A percentile compares a stretch with the other conserved stretches of the same genome.
These are phyloP conservation scores for Diatrype stigma DNA, from an alignment of 2,329 filamentous ascomycete species.

Conservation along the genomic window DNA sequence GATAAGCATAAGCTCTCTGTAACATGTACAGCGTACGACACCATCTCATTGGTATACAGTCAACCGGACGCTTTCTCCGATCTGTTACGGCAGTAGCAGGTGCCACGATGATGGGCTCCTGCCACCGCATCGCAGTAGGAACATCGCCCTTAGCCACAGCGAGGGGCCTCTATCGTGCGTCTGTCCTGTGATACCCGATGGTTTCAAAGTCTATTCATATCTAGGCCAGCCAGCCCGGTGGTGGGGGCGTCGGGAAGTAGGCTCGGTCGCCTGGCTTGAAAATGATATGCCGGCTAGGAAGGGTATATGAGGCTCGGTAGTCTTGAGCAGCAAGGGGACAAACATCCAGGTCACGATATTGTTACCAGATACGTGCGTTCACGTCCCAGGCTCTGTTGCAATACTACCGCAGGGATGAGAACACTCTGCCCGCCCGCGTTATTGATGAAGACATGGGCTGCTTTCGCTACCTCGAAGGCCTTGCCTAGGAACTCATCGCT, in stretches of 20 bases:
- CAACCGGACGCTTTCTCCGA: too few relatives aligned
- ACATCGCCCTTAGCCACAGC: too few relatives aligned
- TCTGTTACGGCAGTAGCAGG: too few relatives aligned
- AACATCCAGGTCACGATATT: constrained; percentile 36
- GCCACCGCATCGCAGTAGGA: too few relatives aligned
- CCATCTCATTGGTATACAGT: too few relatives aligned
- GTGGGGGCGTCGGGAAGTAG: constrained; percentile 19
- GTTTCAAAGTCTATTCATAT: constrained; percentile 13
- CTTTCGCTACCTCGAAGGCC: constrained; percentile 38
- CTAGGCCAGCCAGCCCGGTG: constrained; percentile 38
- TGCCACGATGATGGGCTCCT: too few relatives aligned
- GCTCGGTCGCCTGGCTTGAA: constrained; percentile 28
- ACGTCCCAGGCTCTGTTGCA: constrained; percentile 45
- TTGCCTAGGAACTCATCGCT: constrained; percentile 47
- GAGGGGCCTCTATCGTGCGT: too few relatives aligned
- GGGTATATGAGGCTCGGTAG: constrained; percentile 40
- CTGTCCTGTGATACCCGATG: constrained; percentile 32
- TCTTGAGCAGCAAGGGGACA: constrained; percentile 42
- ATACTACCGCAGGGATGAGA: constrained; percentile 30
- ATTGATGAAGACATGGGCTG: constrained; percentile 51
- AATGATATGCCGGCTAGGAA: constrained; percentile 45
- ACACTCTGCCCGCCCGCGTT: constrained; percentile 44
- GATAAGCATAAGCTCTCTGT: too few relatives aligned
- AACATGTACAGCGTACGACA: too few relatives aligned
- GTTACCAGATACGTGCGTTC: constrained; percentile 49